Percentiles rank a stretch among this genome's conserved stretches.
These are phyloP conservation scores for Pichia inconspicua DNA, from an alignment of 1,139 yeast species.

Conservation along the genomic window DNA sequence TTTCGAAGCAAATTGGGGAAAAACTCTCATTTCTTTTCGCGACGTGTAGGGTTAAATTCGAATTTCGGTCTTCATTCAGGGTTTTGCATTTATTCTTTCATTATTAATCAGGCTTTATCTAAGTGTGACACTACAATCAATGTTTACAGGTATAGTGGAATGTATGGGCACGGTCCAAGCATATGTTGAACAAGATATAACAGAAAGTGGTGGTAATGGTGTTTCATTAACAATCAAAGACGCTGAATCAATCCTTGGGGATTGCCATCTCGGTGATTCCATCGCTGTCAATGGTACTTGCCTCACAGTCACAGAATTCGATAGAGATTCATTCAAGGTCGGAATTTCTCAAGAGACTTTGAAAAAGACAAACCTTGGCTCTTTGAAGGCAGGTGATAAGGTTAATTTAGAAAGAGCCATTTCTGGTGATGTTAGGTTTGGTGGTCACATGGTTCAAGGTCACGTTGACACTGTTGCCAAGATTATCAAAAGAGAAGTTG, in stretches of 20 bases:
- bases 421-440: slow-evolving; percentile 70
- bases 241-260: slow-evolving; percentile 57
- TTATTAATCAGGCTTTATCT: neutral
- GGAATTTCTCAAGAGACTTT: slow-evolving; percentile 93
- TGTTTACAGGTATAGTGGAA: slow-evolving; percentile 96
- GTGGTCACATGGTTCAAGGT: slow-evolving; percentile 97
- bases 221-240: slow-evolving; percentile 62
- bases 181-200: slow-evolving; percentile 41
- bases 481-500: slow-evolving; percentile 47
- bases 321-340: slow-evolving; percentile 56
- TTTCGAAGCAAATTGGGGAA: too few relatives aligned
- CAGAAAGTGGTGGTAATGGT: slow-evolving; percentile 70
- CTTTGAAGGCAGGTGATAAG: slow-evolving; percentile 44
- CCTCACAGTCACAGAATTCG: slow-evolving; percentile 86
- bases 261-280: slow-evolving; percentile 88
- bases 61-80: too few relatives aligned
- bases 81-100: too few relatives aligned
- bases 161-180: slow-evolving; percentile 59
- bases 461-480: slow-evolving; percentile 87
- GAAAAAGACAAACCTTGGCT: slow-evolving; percentile 69
- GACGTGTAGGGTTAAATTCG: too few relatives aligned
- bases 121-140: slow-evolving; percentile 22
- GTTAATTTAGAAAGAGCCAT: slow-evolving; percentile 93
- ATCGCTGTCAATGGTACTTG: slow-evolving; percentile 88
- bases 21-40: too few relatives aligned